Evolutionary conservation across 1,284 basidiomycete genomes (phyloP).

Genomic region (Melampsora larici-populina): DNA sequence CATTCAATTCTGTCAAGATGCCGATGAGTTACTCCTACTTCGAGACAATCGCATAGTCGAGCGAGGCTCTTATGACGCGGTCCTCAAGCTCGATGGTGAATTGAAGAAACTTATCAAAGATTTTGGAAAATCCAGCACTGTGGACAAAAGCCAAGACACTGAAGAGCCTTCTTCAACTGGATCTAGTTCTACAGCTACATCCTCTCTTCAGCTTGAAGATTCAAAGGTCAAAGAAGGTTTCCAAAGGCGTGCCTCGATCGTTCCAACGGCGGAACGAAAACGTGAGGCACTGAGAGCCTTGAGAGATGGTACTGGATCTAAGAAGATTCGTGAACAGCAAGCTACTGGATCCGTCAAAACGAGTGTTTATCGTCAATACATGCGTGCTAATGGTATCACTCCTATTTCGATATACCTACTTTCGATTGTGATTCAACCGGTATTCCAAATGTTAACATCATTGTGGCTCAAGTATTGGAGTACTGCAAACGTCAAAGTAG

Average conservation of each 20-base stretch:
- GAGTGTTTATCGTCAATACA: conserved; percentile 72
- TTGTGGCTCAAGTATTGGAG: conserved; percentile 42
- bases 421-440: conserved; percentile 20
- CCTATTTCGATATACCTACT: conserved; percentile 57
- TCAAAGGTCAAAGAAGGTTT: conserved; percentile 51
- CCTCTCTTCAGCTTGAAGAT: conserved; percentile 41
- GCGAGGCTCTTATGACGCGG: conserved; percentile 58
- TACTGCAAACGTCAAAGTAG: conserved; percentile 12
- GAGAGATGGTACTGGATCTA: conserved; percentile 47
- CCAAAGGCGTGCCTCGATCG: conserved; percentile 46
- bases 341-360: conserved; percentile 79
- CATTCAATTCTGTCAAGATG: conserved; percentile 75
- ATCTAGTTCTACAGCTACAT: conserved; percentile 1
- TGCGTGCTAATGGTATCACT: conserved; percentile 70
- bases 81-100: conserved; percentile 68
- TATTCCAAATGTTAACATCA: conserved; percentile 14
- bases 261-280: conserved; percentile 46
- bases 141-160: conserved; percentile 47
- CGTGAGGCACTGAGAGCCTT: conserved; percentile 43
- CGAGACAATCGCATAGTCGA: conserved; percentile 81
- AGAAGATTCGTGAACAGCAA: conserved; percentile 68
- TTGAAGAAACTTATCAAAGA: conserved; percentile 70
- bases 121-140: conserved; percentile 57
- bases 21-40: conserved; percentile 75
- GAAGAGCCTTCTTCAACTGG: conserved; percentile 57